Evolutionary conservation across 768 basidiomycete species (phyloP), one percentile per base, ranked within the genome.

Genomic region (Dictyophora rubrovolvata): DNA sequence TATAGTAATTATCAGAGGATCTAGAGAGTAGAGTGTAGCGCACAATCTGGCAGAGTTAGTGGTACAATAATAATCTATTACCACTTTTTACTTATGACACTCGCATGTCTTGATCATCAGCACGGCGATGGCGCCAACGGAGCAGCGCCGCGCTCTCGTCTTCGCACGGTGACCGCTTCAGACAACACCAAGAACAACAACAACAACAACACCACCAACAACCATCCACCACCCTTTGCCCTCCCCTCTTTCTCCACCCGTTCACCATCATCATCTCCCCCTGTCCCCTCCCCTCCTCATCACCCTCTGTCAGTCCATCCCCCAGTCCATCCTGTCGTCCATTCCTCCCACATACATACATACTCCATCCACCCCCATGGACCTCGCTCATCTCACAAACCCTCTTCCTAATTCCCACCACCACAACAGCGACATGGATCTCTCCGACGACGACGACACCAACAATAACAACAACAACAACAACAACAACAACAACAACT

Each of bases 401-500:
- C 55, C 55, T 21, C 22, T 48, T 7, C 55, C 22, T 21, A 34
- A 50, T 12, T n/a, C 42, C 37, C 56, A 55, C 48, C 56, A 51
- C 23, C 60, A 61, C 18, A 53, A 20, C n/a, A 59, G 54, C 52
- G 59, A 61, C n/a, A 54, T 55, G 58, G 53, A 54, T 20, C 51
- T 62, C 53, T 59, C 50, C 47, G 52, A 63, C 55, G 49, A 59
- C 35, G 55, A 56, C 35, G 57, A 62, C 23, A 35, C 36, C 57
- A 53, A 33, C 56, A 62, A 55, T 66, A 77, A 78, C 71, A 68
- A 55, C 66, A 77, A 78, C 71, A 68, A 55, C 48, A 58, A 37
- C 23, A 55, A 61, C 18, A 53, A 21, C n/a, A 59, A 48, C 52
- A 54, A 61, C n/a, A 54, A 49, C 47, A 46, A 63, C 55, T 55